Conservation (phyloP, 345 rosid genomes). For the Pseudoturritis turrita region DNA sequence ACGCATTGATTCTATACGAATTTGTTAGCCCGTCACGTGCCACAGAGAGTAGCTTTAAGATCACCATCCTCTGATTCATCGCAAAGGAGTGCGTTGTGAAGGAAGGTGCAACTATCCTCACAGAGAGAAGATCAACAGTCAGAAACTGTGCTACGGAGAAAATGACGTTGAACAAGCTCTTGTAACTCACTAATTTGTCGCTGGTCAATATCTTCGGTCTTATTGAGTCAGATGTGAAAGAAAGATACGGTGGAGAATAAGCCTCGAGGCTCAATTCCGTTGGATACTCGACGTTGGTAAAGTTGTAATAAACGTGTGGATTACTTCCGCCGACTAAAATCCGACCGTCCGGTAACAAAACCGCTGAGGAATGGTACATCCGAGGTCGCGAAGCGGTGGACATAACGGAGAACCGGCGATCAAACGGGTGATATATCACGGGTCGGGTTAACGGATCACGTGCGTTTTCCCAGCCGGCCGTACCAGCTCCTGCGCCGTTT, state of each 20-base stretch:
- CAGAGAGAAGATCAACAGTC: slow-evolving; percentile 32
- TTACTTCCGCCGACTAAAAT: slow-evolving; percentile 79
- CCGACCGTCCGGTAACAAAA: slow-evolving; percentile 60
- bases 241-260: slow-evolving; percentile 61
- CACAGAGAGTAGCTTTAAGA: slow-evolving; percentile 34
- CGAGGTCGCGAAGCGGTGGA: slow-evolving; percentile 44
- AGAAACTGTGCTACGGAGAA: slow-evolving; percentile 35
- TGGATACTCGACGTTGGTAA: slow-evolving; percentile 55
- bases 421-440: slow-evolving; percentile 43
- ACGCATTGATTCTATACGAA: background rate
- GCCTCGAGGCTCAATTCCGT: slow-evolving; percentile 81
- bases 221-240: slow-evolving; percentile 23
- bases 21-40: slow-evolving; percentile 2
- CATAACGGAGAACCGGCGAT: slow-evolving; percentile 48
- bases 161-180: slow-evolving; percentile 24
- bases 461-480: slow-evolving; percentile 70
- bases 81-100: slow-evolving; percentile 71
- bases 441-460: slow-evolving; percentile 49
- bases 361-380: slow-evolving; percentile 79
- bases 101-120: slow-evolving; percentile 59
- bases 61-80: slow-evolving; percentile 86
- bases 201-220: slow-evolving; percentile 42
- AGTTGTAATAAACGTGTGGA: slow-evolving; percentile 61
- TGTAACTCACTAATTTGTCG: slow-evolving; percentile 29
- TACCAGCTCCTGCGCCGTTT: slow-evolving; percentile 64